Percentiles rank a stretch among this genome's conserved stretches.
Conservation (phyloP, 176 grass and related monocot genomes). For the Zea mays region DNA sequence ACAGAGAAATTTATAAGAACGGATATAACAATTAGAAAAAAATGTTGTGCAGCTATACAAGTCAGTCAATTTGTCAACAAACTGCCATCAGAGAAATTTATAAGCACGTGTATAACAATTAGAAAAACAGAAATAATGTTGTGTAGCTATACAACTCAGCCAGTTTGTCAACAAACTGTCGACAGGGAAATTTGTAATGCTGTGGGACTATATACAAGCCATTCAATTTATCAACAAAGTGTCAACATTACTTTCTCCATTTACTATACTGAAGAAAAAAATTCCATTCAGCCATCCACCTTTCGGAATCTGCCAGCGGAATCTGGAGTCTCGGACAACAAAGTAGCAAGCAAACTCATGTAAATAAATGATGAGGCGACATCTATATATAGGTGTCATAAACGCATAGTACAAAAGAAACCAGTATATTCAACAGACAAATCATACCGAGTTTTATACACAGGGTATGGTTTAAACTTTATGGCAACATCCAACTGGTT, state of each 20-base stretch:
- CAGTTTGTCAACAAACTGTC: slow-evolving; percentile 4
- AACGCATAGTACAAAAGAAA: not conserved
- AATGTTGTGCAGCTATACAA: not conserved
- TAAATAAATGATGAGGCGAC: not conserved
- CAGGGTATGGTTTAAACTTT: not conserved
- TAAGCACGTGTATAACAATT: not conserved
- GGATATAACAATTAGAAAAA: not conserved
- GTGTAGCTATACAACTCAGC: not conserved
- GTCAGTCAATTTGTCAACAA: slow-evolving; percentile 6
- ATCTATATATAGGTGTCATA: not conserved
- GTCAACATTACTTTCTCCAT: not conserved
- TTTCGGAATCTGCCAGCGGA: slow-evolving; percentile 2
- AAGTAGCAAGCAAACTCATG: not conserved
- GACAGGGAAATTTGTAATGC: too few relatives aligned
- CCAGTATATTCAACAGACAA: not conserved
- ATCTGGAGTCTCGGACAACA: not conserved
- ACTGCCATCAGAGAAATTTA: not conserved
- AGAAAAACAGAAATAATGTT: slow-evolving; percentile 8
- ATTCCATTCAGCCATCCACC: not conserved
- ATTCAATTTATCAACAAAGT: too few relatives aligned
- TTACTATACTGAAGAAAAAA: not conserved
- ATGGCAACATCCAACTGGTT: slow-evolving; percentile 22
- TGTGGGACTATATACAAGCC: too few relatives aligned
- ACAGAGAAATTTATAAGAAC: not conserved
- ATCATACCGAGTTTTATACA: not conserved